Percentiles rank a stretch among this genome's conserved stretches.
phyloP scores from a whole-genome alignment of 2,329 filamentous ascomycete species.

The Coniochaeta prunicola region DNA sequence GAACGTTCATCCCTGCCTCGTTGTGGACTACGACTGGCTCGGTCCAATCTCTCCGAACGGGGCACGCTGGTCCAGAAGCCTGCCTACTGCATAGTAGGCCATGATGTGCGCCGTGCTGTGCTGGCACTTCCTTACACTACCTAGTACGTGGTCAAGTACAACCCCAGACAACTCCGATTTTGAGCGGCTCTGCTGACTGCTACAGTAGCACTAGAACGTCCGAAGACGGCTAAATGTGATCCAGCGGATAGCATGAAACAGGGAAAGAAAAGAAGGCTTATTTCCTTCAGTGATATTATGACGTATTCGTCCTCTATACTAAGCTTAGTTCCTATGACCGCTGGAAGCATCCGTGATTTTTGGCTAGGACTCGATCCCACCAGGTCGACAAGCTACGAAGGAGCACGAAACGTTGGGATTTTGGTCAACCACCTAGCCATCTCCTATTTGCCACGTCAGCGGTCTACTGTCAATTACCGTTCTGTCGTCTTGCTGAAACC shows the following conservation, averaged over 20 bases:
- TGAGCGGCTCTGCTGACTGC: neutral
- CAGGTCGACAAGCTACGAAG: no score
- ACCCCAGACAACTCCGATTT: neutral
- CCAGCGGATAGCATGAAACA: neutral
- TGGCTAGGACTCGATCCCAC: no score
- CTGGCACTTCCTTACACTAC: neutral
- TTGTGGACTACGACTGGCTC: neutral
- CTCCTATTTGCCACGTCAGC: neutral
- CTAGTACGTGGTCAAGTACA: neutral
- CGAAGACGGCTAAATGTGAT: neutral
- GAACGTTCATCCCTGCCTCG: neutral
- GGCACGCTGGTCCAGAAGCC: neutral
- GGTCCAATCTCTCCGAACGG: neutral
- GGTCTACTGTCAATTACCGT: neutral
- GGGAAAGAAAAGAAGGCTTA: neutral
- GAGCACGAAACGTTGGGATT: no score
- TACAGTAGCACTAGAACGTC: neutral
- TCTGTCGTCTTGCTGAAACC: neutral
- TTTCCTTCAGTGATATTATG: neutral
- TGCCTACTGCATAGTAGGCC: neutral
- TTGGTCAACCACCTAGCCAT: neutral
- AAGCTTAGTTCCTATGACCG: neutral
- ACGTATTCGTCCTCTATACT: neutral
- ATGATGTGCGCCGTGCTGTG: neutral
- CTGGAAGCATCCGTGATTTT: no score